Evolutionary conservation across 2,329 filamentous ascomycete species (phyloP), one percentile per base, ranked within the genome.

Genomic region (Trematosphaeria pertusa): DNA sequence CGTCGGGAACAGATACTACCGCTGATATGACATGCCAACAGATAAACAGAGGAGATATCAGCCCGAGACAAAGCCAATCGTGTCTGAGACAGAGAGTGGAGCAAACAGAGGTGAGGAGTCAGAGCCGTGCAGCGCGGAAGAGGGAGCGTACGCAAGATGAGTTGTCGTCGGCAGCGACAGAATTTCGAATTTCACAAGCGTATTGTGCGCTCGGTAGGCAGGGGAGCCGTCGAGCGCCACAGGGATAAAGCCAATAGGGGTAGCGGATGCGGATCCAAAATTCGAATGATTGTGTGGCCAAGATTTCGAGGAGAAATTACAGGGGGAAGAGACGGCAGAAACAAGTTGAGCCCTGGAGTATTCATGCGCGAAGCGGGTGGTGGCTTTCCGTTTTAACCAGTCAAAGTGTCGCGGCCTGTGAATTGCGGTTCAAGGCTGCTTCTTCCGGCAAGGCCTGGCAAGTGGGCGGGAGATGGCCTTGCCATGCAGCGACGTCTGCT

Each of bases 281-380:
- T 68, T 62, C 61, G 50, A 65, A 61, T 65, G 51, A 64, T 61
- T 69, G 66, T 70, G 67, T 58, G 60, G 57, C 55, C 57, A 59
- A 62, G 57, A 56, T 37, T 56, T 56, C 37, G 43, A 36, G 7
- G 59, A 66, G 57, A 66, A 49, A 66, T 62, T 65, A 48, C 58
- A 68, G 56, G 61, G 58, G 50, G 56, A 48, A 57, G 52, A 52
- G 57, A 65, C 58, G 58, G 59, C 51, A 64, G 56, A 61, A 59
- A 56, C 56, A 50, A 62, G 49, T 46, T 48, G 59, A 54, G 45
- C 30, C 49, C 56, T 51, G 50, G 57, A 56, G 54, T 52, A 43
- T 63, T 67, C 56, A 67, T 70, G 68, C 65, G 66, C 49, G 56
- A 46, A 50, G 64, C 65, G 64, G 68, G 53, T 63, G 50, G 55